Evolutionary conservation across 352 stramenopile genomes (phyloP).

Genomic region (Phytophthora podocarpi): DNA sequence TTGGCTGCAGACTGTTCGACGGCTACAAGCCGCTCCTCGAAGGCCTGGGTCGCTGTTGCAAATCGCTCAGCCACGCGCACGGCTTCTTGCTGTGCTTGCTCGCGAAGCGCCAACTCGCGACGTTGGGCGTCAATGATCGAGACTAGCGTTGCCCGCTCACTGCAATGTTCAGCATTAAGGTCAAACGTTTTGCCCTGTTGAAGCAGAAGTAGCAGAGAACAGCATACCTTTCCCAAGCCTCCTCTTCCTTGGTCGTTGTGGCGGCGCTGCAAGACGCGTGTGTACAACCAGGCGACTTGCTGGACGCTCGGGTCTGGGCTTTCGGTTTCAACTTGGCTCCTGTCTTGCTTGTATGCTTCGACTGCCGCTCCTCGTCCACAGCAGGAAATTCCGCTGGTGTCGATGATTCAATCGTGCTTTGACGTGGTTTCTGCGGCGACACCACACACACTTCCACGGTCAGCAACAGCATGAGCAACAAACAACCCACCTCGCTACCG

Average conservation of each 20-base stretch:
- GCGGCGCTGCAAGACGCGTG: constrained; percentile 4
- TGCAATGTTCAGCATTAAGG: constrained; percentile 21
- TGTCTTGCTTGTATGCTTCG: constrained; percentile 1
- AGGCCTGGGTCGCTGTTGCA: constrained; percentile 51
- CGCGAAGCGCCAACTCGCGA: constrained; percentile 58
- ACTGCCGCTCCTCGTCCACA: constrained; percentile 1
- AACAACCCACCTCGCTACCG: neutral
- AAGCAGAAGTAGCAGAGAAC: neutral
- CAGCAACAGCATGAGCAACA: neutral
- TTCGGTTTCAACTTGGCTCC: constrained; percentile 21
- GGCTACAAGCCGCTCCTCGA: constrained; percentile 58
- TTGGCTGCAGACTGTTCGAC: constrained; percentile 50
- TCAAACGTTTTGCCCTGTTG: neutral
- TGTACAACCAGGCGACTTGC: constrained; percentile 16
- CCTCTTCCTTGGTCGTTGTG: constrained; percentile 26
- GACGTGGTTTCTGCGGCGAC: constrained; percentile 31
- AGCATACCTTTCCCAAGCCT: constrained; percentile 50
- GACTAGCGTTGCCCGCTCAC: constrained; percentile 59
- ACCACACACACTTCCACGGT: neutral
- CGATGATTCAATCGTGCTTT: constrained; percentile 27
- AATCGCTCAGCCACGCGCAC: constrained; percentile 61
- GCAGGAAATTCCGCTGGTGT: neutral
- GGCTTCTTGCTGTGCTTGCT: constrained; percentile 59
- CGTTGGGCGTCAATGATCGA: constrained; percentile 68
- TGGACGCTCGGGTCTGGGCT: constrained; percentile 5